phyloP scores from a whole-genome alignment of 805 yeast genomes.

The Ogataea nakhonphanomensis region DNA sequence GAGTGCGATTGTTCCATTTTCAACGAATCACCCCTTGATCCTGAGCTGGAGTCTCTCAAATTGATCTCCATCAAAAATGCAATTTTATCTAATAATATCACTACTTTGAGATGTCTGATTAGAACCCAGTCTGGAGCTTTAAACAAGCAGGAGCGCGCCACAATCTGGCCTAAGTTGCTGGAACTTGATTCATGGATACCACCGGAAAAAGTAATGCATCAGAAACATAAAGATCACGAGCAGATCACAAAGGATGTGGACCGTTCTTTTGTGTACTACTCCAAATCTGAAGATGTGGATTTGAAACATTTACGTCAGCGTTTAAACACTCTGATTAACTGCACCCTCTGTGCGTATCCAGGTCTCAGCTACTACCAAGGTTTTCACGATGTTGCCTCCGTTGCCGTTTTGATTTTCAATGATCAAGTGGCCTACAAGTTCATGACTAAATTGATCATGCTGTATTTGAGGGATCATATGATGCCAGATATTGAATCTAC shows the following conservation, averaged over 20 bases:
- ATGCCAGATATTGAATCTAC: conserved; percentile 64
- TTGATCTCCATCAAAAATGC: conserved; percentile 39
- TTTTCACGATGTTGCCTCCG: conserved; percentile 79
- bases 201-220: conserved; percentile 1
- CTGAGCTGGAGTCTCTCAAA: conserved; percentile 37
- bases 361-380: conserved; percentile 83
- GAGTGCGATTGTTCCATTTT: conserved; percentile 45
- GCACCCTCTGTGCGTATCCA: conserved; percentile 59
- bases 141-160: conserved; percentile 36
- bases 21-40: conserved; percentile 40
- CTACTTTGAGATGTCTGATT: conserved; percentile 34
- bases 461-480: conserved; percentile 82
- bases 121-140: conserved; percentile 48
- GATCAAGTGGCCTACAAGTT: conserved; percentile 38
- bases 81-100: conserved; percentile 26
- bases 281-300: conserved; percentile 22
- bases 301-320: conserved; percentile 36
- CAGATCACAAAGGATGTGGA: conserved; percentile 79
- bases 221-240: conserved; percentile 64
- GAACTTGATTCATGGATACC: conserved; percentile 25
- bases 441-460: conserved; percentile 54
- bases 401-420: conserved; percentile 53
- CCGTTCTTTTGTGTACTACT: conserved; percentile 56
- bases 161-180: conserved; percentile 52
- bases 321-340: conserved; percentile 44